Base-by-base conservation (phyloP, 2,329 filamentous ascomycete species). In the Fusarium robinianum region DNA sequence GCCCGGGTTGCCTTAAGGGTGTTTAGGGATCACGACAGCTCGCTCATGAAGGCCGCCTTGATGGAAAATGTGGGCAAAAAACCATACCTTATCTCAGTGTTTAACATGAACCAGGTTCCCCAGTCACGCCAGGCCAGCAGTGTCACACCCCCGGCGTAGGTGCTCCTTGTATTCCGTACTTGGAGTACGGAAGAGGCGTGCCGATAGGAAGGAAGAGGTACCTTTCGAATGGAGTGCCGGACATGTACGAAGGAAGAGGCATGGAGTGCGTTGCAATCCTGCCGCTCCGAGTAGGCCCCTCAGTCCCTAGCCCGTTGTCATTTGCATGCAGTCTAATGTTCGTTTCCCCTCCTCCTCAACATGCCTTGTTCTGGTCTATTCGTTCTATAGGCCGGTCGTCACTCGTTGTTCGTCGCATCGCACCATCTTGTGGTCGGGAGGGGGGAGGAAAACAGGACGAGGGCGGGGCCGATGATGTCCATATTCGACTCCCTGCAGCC, bases 1-100 rank as follows among this genome's bases (percentile, higher is more conserved):
- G 29, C 16, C 43, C 46, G 24, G 46, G 11, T 33, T 18, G 33
- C 32, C 33, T 38, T 41, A 24, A 47, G 41, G 47, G 45, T 55
- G 27, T 8, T 8, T 4, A 34, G 39, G 41, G n/a, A 19, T 43
- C 40, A 39, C 23, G 27, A 24, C 7, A 36, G 15, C 14, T 36
- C 16, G 24, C 23, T 29, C 23, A 24, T 10, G 7, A 22, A 30
- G 12, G 24, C 21, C 30, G 18, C 18, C 24, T 18, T 19, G 37
- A 26, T 33, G 17, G 33, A 22, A 38, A 21, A n/a, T 27, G 34
- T 32, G 35, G 41, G 27, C 41, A 19, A 35, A 15, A 18, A 26
- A n/a, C 32, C 31, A 26, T 22, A 44, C 16, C 18, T 43, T 37
- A 31, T 21, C 12, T 38, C 25, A 18, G 22, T 18, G 17, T 38